phyloP scores from a whole-genome alignment of 2,329 filamentous ascomycete genomes.

The Colletotrichum sublineola region DNA sequence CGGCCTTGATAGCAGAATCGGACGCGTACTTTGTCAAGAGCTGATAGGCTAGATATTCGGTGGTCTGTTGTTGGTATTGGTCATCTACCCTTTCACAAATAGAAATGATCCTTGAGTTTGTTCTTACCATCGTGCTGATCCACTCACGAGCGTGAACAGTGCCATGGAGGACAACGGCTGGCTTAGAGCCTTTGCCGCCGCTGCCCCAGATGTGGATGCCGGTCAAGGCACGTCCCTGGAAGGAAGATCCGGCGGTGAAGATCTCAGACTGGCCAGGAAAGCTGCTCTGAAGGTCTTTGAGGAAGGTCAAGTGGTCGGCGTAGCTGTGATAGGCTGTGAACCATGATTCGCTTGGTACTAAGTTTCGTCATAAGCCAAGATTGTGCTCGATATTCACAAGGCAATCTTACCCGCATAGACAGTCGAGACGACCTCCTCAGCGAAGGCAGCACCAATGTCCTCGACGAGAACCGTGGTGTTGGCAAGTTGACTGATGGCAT shows the following conservation, averaged over 20 bases:
- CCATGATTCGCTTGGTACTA: slow-evolving; percentile 53
- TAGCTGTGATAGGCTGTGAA: slow-evolving; percentile 68
- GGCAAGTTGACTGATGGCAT: slow-evolving; percentile 49
- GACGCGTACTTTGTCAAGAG: slow-evolving; percentile 57
- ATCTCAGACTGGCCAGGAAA: slow-evolving; percentile 62
- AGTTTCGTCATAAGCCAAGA: background rate
- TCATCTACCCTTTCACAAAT: rapidly evolving
- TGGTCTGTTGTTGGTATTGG: slow-evolving; percentile 50
- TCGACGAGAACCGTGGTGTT: slow-evolving; percentile 49
- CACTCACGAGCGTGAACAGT: slow-evolving; percentile 68
- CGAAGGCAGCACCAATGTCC: slow-evolving; percentile 49
- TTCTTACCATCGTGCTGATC: slow-evolving; percentile 69
- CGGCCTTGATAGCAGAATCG: slow-evolving; percentile 52
- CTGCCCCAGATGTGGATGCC: slow-evolving; percentile 71
- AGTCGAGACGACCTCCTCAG: slow-evolving; percentile 45
- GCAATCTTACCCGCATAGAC: slow-evolving; percentile 37
- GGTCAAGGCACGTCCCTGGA: slow-evolving; percentile 67
- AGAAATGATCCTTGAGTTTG: slow-evolving; percentile 44
- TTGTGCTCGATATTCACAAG: too few species aligned
- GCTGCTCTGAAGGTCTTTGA: slow-evolving; percentile 57
- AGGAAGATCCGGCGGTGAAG: slow-evolving; percentile 62
- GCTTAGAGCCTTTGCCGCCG: slow-evolving; percentile 59
- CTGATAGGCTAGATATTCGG: slow-evolving; percentile 62
- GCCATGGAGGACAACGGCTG: slow-evolving; percentile 65
- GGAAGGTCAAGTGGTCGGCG: slow-evolving; percentile 62